phyloP scores from a whole-genome alignment of 768 basidiomycete species.

The Sarcomyxa edulis region DNA sequence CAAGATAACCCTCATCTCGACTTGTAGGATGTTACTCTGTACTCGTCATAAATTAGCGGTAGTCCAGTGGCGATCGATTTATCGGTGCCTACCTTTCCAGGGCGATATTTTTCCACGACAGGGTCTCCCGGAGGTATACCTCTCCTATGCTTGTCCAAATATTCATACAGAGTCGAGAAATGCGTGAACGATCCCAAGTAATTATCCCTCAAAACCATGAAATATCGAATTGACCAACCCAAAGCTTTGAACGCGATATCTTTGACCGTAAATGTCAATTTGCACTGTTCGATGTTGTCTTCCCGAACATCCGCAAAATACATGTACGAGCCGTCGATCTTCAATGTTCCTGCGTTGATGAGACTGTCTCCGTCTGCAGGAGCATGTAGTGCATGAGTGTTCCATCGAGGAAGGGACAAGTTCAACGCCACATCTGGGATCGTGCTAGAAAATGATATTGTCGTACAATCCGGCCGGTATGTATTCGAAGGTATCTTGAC shows the following conservation, averaged over 20 bases:
- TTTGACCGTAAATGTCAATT: slow-evolving; percentile 56
- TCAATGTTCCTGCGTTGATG: slow-evolving; percentile 51
- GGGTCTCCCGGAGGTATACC: slow-evolving; percentile 74
- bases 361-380: slow-evolving; percentile 56
- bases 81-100: slow-evolving; percentile 53
- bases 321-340: slow-evolving; percentile 64
- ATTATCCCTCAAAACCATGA: slow-evolving; percentile 88
- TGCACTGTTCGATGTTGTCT: slow-evolving; percentile 76
- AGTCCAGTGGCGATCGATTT: neutral
- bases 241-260: slow-evolving; percentile 62
- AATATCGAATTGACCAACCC: slow-evolving; percentile 86
- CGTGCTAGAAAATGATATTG: slow-evolving; percentile 59
- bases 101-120: slow-evolving; percentile 71
- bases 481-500: slow-evolving; percentile 62
- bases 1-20: slow-evolving; percentile 52
- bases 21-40: slow-evolving; percentile 84
- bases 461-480: slow-evolving; percentile 67
- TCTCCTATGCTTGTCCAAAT: slow-evolving; percentile 60
- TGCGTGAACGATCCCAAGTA: slow-evolving; percentile 94
- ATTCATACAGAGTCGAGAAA: slow-evolving; percentile 85
- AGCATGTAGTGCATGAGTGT: slow-evolving; percentile 70
- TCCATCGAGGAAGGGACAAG: slow-evolving; percentile 84
- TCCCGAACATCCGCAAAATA: slow-evolving; percentile 64
- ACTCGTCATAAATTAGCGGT: slow-evolving; percentile 1
- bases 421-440: slow-evolving; percentile 50